Evolutionary conservation across 164 flowering plant species (phyloP).

Genomic region (Kalanchoe fedtschenkoi): DNA sequence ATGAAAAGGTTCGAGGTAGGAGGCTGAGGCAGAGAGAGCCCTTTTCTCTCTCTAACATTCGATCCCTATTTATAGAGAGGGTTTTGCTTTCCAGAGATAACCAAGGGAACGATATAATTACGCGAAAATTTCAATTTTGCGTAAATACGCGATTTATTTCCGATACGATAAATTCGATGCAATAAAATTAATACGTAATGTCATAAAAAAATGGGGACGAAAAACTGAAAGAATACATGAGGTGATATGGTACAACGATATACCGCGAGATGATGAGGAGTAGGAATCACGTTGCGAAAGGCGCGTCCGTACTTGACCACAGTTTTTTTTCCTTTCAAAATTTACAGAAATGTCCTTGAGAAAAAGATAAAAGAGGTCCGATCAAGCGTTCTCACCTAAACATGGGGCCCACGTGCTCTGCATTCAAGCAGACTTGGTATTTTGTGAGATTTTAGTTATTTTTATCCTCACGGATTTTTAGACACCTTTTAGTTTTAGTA

Average conservation of each 20-base stretch:
- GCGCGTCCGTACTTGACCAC: background rate
- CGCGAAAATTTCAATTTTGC: background rate
- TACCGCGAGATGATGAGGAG: background rate
- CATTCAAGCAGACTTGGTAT: background rate
- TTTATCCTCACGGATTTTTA: background rate
- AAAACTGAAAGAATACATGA: background rate
- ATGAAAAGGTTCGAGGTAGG: background rate
- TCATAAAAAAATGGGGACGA: too few species aligned
- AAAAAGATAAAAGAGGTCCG: background rate
- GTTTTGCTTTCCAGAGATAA: background rate
- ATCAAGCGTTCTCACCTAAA: background rate
- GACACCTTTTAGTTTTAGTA: background rate
- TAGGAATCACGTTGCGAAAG: background rate
- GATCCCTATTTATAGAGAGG: slow-evolving; percentile 2
- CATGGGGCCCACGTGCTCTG: background rate
- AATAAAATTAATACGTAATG: too few species aligned
- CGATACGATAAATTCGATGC: too few species aligned
- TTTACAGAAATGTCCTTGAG: background rate
- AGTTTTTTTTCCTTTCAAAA: background rate
- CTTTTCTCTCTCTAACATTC: background rate
- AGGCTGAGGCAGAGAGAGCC: background rate
- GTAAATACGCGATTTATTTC: background rate
- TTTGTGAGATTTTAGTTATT: background rate
- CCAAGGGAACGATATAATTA: background rate
- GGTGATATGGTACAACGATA: background rate